Conservation (phyloP, 805 yeast genomes). For the Candida suzukii region DNA sequence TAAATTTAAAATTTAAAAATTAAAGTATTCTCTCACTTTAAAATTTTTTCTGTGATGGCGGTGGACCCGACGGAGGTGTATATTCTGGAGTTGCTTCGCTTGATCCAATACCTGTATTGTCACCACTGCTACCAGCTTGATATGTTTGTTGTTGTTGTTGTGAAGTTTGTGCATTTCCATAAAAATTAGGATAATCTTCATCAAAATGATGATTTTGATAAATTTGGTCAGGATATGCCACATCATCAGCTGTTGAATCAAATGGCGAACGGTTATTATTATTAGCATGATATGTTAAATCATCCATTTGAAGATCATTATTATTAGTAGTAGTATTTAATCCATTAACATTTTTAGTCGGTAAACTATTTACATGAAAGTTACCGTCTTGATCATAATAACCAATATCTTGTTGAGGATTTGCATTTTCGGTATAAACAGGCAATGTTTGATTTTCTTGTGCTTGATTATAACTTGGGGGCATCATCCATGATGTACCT, state of each 20-base stretch:
- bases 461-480: slow-evolving; percentile 68
- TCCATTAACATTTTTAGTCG: slow-evolving; percentile 1
- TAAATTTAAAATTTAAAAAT: too few species aligned
- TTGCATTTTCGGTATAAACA: slow-evolving; percentile 57
- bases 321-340: not conserved
- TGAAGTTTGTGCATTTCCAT: slow-evolving; percentile 1
- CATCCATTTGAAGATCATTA: not conserved
- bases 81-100: slow-evolving; percentile 1
- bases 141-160: not conserved
- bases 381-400: slow-evolving; percentile 61
- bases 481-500: slow-evolving; percentile 84
- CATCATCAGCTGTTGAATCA: slow-evolving; percentile 3
- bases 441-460: slow-evolving; percentile 57
- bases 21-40: too few species aligned
- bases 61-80: slow-evolving; percentile 4
- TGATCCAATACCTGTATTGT: not conserved
- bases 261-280: slow-evolving; percentile 4
- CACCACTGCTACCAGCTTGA: not conserved
- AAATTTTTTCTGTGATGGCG: slow-evolving; percentile 1
- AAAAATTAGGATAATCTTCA: slow-evolving; percentile 8
- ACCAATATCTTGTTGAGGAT: slow-evolving; percentile 66
- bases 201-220: slow-evolving; percentile 8
- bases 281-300: not conserved
- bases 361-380: slow-evolving; percentile 15
- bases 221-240: slow-evolving; percentile 3